Evolutionary conservation across 805 yeast genomes (phyloP).

Genomic region (Vanderwaltozyma verrucispora): DNA sequence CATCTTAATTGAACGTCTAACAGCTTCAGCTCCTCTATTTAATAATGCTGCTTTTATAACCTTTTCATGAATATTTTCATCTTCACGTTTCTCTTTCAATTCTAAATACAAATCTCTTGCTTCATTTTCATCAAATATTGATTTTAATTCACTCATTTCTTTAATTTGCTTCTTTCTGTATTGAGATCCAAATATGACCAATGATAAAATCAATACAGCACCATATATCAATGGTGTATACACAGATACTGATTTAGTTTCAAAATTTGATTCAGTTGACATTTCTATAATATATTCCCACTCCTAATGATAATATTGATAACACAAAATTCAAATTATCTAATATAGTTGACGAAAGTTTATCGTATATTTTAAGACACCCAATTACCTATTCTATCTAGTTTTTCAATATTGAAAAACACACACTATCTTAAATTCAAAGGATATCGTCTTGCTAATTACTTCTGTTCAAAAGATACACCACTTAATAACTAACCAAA

Average conservation of each 20-base stretch:
- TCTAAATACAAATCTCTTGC: slow-evolving; percentile 54
- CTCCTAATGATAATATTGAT: not conserved
- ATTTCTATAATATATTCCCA: not conserved
- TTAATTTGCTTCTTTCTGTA: slow-evolving; percentile 48
- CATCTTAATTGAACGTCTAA: slow-evolving; percentile 72
- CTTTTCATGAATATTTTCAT: slow-evolving; percentile 58
- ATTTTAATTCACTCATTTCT: slow-evolving; percentile 49
- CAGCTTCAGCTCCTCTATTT: slow-evolving; percentile 75
- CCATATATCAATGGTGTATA: slow-evolving; percentile 72
- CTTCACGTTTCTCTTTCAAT: slow-evolving; percentile 32
- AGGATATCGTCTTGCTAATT: too few relatives aligned
- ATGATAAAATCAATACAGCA: slow-evolving; percentile 52
- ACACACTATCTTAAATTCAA: too few relatives aligned
- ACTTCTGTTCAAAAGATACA: too few relatives aligned
- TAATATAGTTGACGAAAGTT: too few relatives aligned
- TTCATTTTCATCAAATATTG: slow-evolving; percentile 63
- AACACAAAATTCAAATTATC: too few relatives aligned
- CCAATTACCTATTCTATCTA: too few relatives aligned
- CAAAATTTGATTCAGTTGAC: slow-evolving; percentile 4
- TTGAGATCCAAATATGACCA: slow-evolving; percentile 56
- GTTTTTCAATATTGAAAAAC: too few relatives aligned
- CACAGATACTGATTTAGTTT: slow-evolving; percentile 38
- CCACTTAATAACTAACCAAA: not conserved
- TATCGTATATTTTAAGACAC: too few relatives aligned
- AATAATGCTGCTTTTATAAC: slow-evolving; percentile 59